phyloP scores from a whole-genome alignment of 2,329 filamentous ascomycete species.

The Pseudopyrenochaeta lycopersici region DNA sequence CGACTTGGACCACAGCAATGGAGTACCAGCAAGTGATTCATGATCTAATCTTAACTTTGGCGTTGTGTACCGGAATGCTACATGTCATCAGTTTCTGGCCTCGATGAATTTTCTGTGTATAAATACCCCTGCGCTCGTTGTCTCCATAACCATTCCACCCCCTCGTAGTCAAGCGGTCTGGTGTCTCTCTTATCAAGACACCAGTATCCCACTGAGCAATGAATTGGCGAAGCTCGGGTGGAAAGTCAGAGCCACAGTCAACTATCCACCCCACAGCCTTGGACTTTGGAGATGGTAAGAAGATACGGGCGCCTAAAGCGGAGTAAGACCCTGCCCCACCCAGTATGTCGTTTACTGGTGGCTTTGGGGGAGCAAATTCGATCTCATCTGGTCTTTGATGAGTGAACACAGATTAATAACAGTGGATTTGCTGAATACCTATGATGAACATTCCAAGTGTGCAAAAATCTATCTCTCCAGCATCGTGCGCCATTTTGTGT shows the following conservation, averaged over 20 bases:
- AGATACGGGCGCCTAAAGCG: conserved; percentile 86
- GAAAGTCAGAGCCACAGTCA: conserved; percentile 89
- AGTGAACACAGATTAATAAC: conserved; percentile 7
- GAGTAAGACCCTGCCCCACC: conserved; percentile 90
- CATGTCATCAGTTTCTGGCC: neutral
- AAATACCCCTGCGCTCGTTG: conserved; percentile 67
- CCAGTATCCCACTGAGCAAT: conserved; percentile 81
- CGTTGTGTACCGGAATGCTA: conserved; percentile 85
- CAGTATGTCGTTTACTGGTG: conserved; percentile 77
- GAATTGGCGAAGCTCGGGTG: conserved; percentile 66
- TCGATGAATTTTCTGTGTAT: too few relatives aligned
- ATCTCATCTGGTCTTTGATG: conserved; percentile 76
- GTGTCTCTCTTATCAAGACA: conserved; percentile 72
- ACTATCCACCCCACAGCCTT: conserved; percentile 86
- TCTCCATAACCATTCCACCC: conserved; percentile 91
- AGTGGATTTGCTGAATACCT: conserved; percentile 51
- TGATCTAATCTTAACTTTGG: conserved; percentile 84
- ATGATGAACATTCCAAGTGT: conserved; percentile 72
- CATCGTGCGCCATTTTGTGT: conserved; percentile 16
- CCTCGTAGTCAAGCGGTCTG: conserved; percentile 78
- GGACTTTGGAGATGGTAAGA: conserved; percentile 74
- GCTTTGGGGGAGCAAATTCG: conserved; percentile 76
- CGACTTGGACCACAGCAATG: conserved; percentile 74
- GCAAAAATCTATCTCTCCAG: conserved; percentile 61
- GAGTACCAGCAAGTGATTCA: conserved; percentile 68